Conservation (phyloP, 2,329 filamentous ascomycete species). For the Nigrospora sphaerica region DNA sequence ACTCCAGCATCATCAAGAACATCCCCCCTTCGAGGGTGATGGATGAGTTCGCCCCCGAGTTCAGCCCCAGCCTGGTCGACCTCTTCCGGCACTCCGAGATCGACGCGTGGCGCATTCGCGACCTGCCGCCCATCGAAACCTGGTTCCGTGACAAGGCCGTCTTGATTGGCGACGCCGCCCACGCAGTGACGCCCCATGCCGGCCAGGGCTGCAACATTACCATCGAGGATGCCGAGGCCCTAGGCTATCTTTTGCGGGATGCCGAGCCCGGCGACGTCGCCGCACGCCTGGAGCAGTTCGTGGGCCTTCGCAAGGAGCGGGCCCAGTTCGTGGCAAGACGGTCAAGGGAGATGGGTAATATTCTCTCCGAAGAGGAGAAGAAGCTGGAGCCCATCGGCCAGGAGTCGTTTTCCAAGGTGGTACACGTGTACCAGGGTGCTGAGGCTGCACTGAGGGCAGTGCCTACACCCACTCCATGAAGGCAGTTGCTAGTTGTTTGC, state of each 20-base stretch:
- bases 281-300: no score
- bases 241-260: neutral
- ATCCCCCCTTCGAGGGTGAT: slow-evolving; percentile 6
- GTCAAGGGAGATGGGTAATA: no score
- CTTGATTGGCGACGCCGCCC: slow-evolving; percentile 7
- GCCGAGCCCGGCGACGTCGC: no score
- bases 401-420: no score
- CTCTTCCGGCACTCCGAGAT: slow-evolving; percentile 1
- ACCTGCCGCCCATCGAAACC: slow-evolving; percentile 10
- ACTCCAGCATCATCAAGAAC: slow-evolving; percentile 11
- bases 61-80: slow-evolving; percentile 5
- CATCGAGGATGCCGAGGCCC: slow-evolving; percentile 15
- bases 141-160: slow-evolving; percentile 1
- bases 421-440: no score
- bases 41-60: slow-evolving; percentile 10
- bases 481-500: no score
- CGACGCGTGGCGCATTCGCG: slow-evolving; percentile 13
- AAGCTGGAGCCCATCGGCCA: no score
- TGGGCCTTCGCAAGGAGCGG: no score
- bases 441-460: no score
- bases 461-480: no score
- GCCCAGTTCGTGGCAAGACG: no score
- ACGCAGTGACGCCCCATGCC: slow-evolving; percentile 13
- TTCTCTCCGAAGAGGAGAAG: no score
- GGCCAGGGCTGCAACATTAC: slow-evolving; percentile 15